Evolutionary conservation across 2,329 filamentous ascomycete species (phyloP).

Genomic region (Trichophyton mentagrophytes): DNA sequence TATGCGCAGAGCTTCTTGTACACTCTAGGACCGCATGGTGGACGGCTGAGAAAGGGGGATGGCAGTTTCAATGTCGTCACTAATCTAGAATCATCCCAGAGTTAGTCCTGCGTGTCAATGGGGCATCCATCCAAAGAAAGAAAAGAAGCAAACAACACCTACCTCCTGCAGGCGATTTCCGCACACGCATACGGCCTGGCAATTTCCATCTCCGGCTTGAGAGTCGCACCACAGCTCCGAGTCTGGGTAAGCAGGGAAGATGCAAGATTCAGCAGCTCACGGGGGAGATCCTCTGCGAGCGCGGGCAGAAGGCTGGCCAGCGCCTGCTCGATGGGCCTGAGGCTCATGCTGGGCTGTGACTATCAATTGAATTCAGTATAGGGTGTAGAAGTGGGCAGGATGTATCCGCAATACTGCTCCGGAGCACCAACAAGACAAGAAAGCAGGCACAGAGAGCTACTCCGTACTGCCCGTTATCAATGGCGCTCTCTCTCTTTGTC

Average conservation of each 20-base stretch:
- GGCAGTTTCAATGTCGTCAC: constrained; percentile 67
- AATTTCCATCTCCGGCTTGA: constrained; percentile 79
- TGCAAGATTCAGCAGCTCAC: constrained; percentile 57
- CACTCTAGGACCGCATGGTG: constrained; percentile 63
- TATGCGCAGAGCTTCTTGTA: constrained; percentile 78
- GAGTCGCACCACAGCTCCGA: constrained; percentile 57
- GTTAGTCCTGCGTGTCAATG: neutral
- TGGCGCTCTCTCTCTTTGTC: neutral
- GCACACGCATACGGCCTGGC: constrained; percentile 74
- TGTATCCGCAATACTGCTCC: neutral
- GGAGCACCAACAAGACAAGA: neutral
- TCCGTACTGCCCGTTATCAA: neutral
- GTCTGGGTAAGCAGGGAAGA: constrained; percentile 68
- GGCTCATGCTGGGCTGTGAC: constrained; percentile 43
- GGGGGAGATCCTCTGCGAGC: constrained; percentile 53
- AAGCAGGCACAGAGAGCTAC: neutral
- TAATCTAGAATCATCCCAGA: constrained; percentile 41
- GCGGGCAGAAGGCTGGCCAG: constrained; percentile 63
- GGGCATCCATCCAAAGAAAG: neutral
- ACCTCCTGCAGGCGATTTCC: constrained; percentile 82
- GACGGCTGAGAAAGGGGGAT: constrained; percentile 58
- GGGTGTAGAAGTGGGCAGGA: neutral
- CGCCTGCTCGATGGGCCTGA: constrained; percentile 58
- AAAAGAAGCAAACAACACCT: constrained; percentile 10
- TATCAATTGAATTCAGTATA: neutral